Evolutionary conservation across 192 early-diverging fungal species (phyloP).

Genomic region (Lobosporangium transversale): DNA sequence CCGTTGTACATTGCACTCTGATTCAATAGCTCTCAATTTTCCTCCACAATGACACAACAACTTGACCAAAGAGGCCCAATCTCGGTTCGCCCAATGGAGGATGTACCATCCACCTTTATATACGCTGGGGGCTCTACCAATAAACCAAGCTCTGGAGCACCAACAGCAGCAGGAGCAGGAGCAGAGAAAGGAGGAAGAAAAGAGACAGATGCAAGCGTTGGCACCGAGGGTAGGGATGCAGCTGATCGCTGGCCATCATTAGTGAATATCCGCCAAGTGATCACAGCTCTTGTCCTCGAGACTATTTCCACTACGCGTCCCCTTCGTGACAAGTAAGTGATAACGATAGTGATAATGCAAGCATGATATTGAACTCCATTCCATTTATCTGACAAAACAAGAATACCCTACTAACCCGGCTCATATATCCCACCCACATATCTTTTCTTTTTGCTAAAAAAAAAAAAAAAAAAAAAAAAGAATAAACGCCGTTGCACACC

Average conservation of each 20-base stretch:
- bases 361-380: too few relatives aligned
- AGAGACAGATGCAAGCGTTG: background rate
- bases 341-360: background rate
- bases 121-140: background rate
- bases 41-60: constrained; percentile 14
- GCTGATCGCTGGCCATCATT: constrained; percentile 28
- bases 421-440: too few relatives aligned
- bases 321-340: constrained; percentile 28
- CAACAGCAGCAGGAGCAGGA: background rate
- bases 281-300: constrained; percentile 26
- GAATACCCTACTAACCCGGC: too few relatives aligned
- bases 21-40: too few relatives aligned
- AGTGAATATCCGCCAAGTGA: constrained; percentile 22
- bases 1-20: background rate
- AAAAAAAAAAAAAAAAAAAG: too few relatives aligned
- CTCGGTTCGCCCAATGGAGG: background rate
- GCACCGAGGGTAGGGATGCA: background rate
- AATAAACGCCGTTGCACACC: constrained; percentile 1
- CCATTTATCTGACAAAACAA: too few relatives aligned
- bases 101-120: constrained; percentile 2
- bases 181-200: too few relatives aligned
- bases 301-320: constrained; percentile 11
- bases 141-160: background rate
- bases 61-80: constrained; percentile 12
- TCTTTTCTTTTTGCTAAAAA: too few relatives aligned